Conservation (phyloP, 2,329 filamentous ascomycete genomes). For the Phoma sp. region DNA sequence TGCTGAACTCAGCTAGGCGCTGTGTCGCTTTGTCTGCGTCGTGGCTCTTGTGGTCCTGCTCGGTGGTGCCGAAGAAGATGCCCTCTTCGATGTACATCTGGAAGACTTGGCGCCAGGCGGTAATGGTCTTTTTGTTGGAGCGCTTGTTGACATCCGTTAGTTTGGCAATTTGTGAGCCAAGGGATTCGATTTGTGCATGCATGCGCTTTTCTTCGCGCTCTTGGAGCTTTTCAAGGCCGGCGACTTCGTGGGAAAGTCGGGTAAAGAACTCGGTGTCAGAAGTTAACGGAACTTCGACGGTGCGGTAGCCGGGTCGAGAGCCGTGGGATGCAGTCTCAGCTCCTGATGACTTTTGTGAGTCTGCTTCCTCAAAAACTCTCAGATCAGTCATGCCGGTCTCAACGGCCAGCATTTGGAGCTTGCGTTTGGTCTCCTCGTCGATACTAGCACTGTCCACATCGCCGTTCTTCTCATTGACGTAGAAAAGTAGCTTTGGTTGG, state of each 20-base stretch:
- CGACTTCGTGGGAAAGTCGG: conserved; percentile 75
- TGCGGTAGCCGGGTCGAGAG: conserved; percentile 43
- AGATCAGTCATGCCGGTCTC: conserved; percentile 54
- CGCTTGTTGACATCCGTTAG: conserved; percentile 71
- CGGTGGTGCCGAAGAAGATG: conserved; percentile 82
- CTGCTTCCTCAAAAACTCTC: conserved; percentile 37
- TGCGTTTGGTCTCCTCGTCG: conserved; percentile 68
- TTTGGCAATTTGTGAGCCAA: conserved; percentile 70
- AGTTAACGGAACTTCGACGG: conserved; percentile 76
- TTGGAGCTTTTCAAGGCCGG: conserved; percentile 72
- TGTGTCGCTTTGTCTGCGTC: conserved; percentile 70
- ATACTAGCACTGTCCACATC: conserved; percentile 73
- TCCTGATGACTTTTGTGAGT: conserved; percentile 13
- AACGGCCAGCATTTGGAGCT: conserved; percentile 67
- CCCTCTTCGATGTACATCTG: conserved; percentile 80
- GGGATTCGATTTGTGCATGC: conserved; percentile 65
- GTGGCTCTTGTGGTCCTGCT: conserved; percentile 72
- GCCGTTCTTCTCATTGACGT: conserved; percentile 71
- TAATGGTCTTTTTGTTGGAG: conserved; percentile 69
- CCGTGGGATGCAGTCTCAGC: conserved; percentile 5
- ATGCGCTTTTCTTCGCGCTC: conserved; percentile 70
- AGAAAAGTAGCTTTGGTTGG: conserved; percentile 73
- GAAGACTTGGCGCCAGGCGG: conserved; percentile 81
- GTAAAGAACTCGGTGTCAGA: conserved; percentile 84
- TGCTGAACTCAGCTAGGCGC: conserved; percentile 75